Base-by-base conservation (phyloP, 768 basidiomycete species). In the Hortiboletus flavorubellus region DNA sequence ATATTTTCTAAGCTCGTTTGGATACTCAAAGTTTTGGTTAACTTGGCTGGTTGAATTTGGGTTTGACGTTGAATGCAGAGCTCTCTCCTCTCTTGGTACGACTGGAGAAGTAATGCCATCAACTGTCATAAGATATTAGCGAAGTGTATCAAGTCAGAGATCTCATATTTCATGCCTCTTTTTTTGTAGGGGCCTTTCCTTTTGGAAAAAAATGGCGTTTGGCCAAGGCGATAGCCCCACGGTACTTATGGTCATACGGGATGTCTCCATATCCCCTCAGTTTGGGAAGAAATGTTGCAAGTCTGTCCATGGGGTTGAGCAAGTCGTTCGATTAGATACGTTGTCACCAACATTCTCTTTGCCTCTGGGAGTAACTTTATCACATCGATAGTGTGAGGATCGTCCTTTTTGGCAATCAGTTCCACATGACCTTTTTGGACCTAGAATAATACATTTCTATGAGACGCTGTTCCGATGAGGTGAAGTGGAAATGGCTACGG, bases 201-300 rank as follows among this genome's bases (percentile, higher is more conserved):
- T 53, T 60, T 5, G 68, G 64, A 40, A 66, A 60, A 42, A 70
- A 68, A 35, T 68, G 64, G 1, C 67, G 68, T 43, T 64, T 64
- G 39, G 68, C 66, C 14, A 69, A 46, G 3, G 68, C 68, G 9
- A 70, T 58, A 4, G 66, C 63, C 8, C 64, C 68, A 35, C 61
- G 66, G 34, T 69, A 69, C 43, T 70, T 59, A 43, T 58, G 51
- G 14, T 62, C 59, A 12, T 68, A 68, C 8, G 66, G 62, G 3
- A 70, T 58, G 35, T 70, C 55, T 8, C 66, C 68, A 14, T 66
- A 70, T 31, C 66, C 68, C 44, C 66, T 61, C 30, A 69, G 39
- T 37, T 70, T 70, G 2, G 66, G 68, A 49, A 69, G 62, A 40
- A 70, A 68, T 5, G 60, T 46, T 10, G 64, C 58, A 15, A 70